A percentile compares a stretch with the other conserved stretches of the same genome.
Evolutionary conservation across 2,329 filamentous ascomycete genomes (phyloP).

Genomic region (Rosellinia necatrix): DNA sequence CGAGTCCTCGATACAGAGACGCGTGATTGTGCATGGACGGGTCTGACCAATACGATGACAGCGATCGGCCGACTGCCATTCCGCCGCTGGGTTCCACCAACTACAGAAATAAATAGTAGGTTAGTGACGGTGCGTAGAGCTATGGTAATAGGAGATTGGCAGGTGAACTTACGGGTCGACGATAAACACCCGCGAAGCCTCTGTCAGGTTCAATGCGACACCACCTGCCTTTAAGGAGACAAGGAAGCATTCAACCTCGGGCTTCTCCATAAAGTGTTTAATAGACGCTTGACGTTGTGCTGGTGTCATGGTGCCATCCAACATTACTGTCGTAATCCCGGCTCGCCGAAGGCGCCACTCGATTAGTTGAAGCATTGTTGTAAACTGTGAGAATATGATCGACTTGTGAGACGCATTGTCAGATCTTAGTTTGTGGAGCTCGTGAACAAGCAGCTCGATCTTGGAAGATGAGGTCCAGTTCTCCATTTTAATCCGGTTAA

Average conservation of each 20-base stretch:
- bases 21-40: conserved; percentile 90
- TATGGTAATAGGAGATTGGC: background rate
- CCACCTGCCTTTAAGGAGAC: conserved; percentile 96
- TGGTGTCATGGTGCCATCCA: conserved; percentile 96
- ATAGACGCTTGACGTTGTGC: conserved; percentile 92
- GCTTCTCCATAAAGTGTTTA: conserved; percentile 94
- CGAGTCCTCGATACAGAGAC: conserved; percentile 94
- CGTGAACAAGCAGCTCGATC: conserved; percentile 94
- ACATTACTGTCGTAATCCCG: conserved; percentile 98
- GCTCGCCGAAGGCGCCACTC: conserved; percentile 95
- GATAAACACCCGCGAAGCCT: conserved; percentile 93
- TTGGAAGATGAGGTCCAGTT: conserved; percentile 98
- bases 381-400: conserved; percentile 97
- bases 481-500: conserved; percentile 98
- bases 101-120: conserved; percentile 52
- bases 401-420: conserved; percentile 95
- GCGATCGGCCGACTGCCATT: conserved; percentile 96
- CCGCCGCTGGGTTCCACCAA: conserved; percentile 99
- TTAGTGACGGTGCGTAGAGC: background rate
- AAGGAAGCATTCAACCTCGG: conserved; percentile 92
- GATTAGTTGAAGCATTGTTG: conserved; percentile 94
- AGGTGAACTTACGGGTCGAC: conserved; percentile 78
- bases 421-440: conserved; percentile 87
- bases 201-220: conserved; percentile 92
- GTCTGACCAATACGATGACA: conserved; percentile 95